These are phyloP conservation scores for Acacia crassicarpa DNA, from an alignment of 306 rosid species.

Conservation along the genomic window DNA sequence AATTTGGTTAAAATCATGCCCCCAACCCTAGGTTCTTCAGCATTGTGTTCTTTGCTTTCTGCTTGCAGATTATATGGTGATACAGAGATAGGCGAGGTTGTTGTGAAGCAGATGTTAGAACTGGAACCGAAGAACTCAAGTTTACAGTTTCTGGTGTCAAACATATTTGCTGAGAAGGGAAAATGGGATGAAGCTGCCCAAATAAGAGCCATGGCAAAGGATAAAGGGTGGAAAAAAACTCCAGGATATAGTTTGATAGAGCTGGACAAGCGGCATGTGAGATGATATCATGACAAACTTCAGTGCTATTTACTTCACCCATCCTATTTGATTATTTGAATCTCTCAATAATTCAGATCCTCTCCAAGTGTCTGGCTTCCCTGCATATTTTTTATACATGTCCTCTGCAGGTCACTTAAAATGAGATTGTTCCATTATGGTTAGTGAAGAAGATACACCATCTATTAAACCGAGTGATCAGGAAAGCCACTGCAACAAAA, in stretches of 20 bases:
- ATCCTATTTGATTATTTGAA: not conserved
- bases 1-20: conserved; percentile 44
- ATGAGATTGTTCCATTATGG: not conserved
- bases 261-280: conserved; percentile 5
- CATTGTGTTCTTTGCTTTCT: conserved; percentile 49
- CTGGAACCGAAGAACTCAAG: conserved; percentile 36
- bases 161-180: conserved; percentile 45
- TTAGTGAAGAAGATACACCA: not conserved
- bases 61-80: conserved; percentile 53
- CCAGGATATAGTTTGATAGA: conserved; percentile 49
- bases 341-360: not conserved
- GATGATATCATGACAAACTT: conserved; percentile 14
- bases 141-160: conserved; percentile 39
- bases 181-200: conserved; percentile 52
- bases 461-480: not conserved
- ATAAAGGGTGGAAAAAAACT: conserved; percentile 32
- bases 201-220: conserved; percentile 36
- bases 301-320: conserved; percentile 3
- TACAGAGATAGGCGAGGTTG: conserved; percentile 39
- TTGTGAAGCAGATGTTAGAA: conserved; percentile 39
- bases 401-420: not conserved
- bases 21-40: conserved; percentile 32
- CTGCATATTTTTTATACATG: not conserved
- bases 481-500: not conserved
- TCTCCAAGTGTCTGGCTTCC: not conserved